phyloP scores from a whole-genome alignment of 169 alveolate genomes.

The Cryptosporidium meleagridis region DNA sequence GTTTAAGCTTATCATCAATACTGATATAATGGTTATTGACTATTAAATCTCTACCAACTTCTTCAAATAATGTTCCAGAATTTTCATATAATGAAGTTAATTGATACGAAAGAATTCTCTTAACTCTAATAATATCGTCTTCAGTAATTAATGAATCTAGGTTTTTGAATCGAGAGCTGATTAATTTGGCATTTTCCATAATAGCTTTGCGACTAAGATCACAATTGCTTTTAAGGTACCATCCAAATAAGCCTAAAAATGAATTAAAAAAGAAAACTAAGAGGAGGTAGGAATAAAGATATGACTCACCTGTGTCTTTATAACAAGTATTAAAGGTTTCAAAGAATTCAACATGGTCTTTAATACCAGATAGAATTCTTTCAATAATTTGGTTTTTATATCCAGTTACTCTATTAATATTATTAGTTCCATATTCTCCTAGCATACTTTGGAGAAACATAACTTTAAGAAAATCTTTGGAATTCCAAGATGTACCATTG shows the following conservation, averaged over 20 bases:
- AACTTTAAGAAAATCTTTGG: conserved; percentile 93
- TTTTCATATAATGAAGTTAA: conserved; percentile 19
- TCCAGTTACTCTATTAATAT: conserved; percentile 85
- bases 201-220: conserved; percentile 16
- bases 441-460: conserved; percentile 93
- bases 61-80: conserved; percentile 8
- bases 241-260: conserved; percentile 38
- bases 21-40: background rate
- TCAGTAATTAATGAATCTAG: conserved; percentile 25
- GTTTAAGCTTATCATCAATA: conserved; percentile 25
- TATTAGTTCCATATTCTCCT: conserved; percentile 88
- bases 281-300: conserved; percentile 71
- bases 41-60: conserved; percentile 50
- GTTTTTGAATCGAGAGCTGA: background rate
- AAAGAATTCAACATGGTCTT: conserved; percentile 82
- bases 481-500: conserved; percentile 93
- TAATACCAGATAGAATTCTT: conserved; percentile 50
- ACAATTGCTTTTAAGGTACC: conserved; percentile 19
- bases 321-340: conserved; percentile 90
- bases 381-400: conserved; percentile 7
- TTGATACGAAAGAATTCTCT: conserved; percentile 16
- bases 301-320: conserved; percentile 94
- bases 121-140: conserved; percentile 40
- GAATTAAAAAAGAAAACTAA: background rate
- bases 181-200: conserved; percentile 1